These are phyloP conservation scores for Dactylellina drechsleri DNA, from an alignment of 2,329 filamentous ascomycete species.

Conservation along the genomic window DNA sequence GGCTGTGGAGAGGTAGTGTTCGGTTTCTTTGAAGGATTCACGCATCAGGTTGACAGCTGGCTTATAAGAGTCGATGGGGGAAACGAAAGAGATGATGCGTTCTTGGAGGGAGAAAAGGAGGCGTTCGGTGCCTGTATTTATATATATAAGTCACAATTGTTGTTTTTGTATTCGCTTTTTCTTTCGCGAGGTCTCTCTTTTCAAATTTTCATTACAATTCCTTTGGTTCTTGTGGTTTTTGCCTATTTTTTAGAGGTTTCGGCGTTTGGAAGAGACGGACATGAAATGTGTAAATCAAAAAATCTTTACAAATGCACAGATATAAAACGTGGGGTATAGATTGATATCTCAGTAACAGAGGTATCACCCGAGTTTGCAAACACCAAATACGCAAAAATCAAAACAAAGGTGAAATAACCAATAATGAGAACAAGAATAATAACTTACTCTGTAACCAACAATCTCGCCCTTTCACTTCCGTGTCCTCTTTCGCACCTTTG, in stretches of 20 bases:
- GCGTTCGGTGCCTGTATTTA: slow-evolving; percentile 47
- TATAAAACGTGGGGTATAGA: not conserved
- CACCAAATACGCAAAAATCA: not conserved
- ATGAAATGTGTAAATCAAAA: slow-evolving; percentile 19
- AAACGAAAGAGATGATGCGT: slow-evolving; percentile 19
- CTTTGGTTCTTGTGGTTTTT: slow-evolving; percentile 2
- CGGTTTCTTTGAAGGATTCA: slow-evolving; percentile 23
- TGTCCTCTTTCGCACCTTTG: not conserved
- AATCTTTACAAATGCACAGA: not conserved
- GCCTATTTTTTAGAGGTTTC: not conserved
- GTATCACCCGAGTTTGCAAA: not conserved
- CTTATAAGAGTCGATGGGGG: slow-evolving; percentile 17
- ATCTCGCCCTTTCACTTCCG: slow-evolving; percentile 15
- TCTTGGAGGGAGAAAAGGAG: slow-evolving; percentile 39
- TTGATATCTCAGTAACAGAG: not conserved
- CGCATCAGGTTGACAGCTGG: slow-evolving; percentile 49
- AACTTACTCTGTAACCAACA: slow-evolving; percentile 46
- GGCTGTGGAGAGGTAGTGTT: slow-evolving; percentile 8
- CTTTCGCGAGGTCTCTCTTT: not conserved
- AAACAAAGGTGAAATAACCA: not conserved
- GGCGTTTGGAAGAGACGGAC: slow-evolving; percentile 1
- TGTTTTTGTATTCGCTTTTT: slow-evolving; percentile 13
- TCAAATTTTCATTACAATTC: not conserved
- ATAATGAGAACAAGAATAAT: not conserved
- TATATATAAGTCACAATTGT: slow-evolving; percentile 21